Conservation (phyloP, 2,329 filamentous ascomycete genomes). For the Phialocephala subalpina region DNA sequence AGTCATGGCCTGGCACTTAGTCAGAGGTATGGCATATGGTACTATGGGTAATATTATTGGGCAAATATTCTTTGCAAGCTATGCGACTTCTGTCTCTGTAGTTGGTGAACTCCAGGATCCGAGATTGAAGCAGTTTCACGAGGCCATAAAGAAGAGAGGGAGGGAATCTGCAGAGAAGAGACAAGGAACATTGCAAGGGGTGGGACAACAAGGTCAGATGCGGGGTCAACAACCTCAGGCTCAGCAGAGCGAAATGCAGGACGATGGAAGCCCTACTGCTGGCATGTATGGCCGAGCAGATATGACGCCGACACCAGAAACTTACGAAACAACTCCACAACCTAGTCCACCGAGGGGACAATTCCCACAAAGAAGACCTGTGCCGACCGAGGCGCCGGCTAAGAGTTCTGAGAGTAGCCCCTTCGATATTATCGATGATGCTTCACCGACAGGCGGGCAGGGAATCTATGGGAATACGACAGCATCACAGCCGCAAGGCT, state of each 20-base stretch:
- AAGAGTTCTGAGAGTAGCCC: conserved; percentile 26
- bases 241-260: conserved; percentile 13
- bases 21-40: conserved; percentile 36
- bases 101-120: conserved; percentile 39
- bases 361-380: conserved; percentile 14
- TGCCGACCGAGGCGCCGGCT: conserved; percentile 13
- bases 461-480: conserved; percentile 28
- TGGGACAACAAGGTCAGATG: conserved; percentile 19
- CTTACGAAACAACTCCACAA: conserved; percentile 10
- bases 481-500: conserved; percentile 30
- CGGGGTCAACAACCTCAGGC: neutral
- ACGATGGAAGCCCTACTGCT: conserved; percentile 42
- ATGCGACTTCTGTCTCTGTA: conserved; percentile 35
- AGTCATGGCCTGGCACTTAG: conserved; percentile 35
- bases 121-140: conserved; percentile 36
- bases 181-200: conserved; percentile 13
- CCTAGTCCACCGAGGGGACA: conserved; percentile 9
- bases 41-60: conserved; percentile 32
- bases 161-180: conserved; percentile 21
- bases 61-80: conserved; percentile 35
- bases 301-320: conserved; percentile 7
- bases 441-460: conserved; percentile 39
- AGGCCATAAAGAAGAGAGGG: conserved; percentile 10
- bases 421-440: conserved; percentile 41
- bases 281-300: conserved; percentile 25